Conservation (phyloP, 2,329 filamentous ascomycete genomes). For the Colletotrichum sansevieriae region DNA sequence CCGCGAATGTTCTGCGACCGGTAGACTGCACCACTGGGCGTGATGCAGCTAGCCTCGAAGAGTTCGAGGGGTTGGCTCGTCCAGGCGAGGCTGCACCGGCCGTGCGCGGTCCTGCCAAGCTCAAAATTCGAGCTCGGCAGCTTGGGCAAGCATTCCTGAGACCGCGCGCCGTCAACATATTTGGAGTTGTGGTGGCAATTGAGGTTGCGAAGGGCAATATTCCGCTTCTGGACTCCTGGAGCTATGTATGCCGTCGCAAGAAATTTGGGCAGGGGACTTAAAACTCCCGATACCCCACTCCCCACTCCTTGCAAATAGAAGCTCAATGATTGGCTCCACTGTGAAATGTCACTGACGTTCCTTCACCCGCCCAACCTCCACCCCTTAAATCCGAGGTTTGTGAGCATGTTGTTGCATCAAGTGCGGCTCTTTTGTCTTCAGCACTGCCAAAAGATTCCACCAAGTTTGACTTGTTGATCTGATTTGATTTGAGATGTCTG, state of each 20-base stretch:
- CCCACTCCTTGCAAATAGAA: constrained; percentile 34
- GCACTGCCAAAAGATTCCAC: no score
- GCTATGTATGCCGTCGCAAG: constrained; percentile 17
- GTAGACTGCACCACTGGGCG: constrained; percentile 17
- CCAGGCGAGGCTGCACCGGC: neutral
- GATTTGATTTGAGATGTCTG: no score
- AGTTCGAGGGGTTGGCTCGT: neutral
- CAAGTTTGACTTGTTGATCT: no score
- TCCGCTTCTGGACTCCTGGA: neutral
- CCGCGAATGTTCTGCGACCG: constrained; percentile 19
- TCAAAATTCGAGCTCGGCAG: constrained; percentile 33
- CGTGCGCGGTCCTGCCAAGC: neutral
- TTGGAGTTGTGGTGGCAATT: constrained; percentile 1
- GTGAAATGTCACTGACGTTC: neutral
- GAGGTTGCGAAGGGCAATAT: neutral
- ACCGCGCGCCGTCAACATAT: constrained; percentile 40
- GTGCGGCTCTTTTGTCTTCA: no score
- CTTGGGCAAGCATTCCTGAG: constrained; percentile 36
- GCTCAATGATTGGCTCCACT: constrained; percentile 13
- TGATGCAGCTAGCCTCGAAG: constrained; percentile 17
- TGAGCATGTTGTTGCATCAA: no score
- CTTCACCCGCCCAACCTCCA: neutral
- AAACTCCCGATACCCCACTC: constrained; percentile 11
- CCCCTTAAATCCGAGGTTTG: no score
- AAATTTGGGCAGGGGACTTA: constrained; percentile 29